phyloP scores from a whole-genome alignment of 75 land plant genomes.

The Pinus tabuliformis region DNA sequence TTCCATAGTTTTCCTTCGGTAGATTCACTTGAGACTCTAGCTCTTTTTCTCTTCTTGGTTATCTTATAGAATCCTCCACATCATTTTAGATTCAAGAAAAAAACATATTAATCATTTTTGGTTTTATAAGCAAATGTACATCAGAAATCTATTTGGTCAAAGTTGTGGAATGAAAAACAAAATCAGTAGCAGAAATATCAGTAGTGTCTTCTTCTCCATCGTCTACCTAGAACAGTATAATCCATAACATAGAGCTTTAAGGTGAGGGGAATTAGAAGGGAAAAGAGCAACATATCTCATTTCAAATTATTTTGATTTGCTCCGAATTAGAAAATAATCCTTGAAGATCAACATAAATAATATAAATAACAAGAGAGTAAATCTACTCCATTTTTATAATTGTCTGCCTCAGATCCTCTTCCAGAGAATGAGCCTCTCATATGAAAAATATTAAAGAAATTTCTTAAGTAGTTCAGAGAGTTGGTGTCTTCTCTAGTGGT shows the following conservation, averaged over 20 bases:
- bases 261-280: not conserved
- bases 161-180: not conserved
- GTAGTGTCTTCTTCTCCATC: no score
- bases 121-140: not conserved
- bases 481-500: no score
- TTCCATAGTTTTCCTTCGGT: not conserved
- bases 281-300: not conserved
- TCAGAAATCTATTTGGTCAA: no score
- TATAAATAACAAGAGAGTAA: no score
- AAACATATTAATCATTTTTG: not conserved
- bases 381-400: not conserved
- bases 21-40: not conserved
- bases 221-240: no score
- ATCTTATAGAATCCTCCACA: conserved; percentile 3
- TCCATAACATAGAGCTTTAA: not conserved
- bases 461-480: no score
- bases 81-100: conserved; percentile 5
- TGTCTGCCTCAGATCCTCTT: not conserved
- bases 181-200: no score
- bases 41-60: conserved; percentile 8
- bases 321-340: not conserved
- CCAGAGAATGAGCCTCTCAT: not conserved
- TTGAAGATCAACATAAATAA: not conserved
- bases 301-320: not conserved
- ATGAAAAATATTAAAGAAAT: no score